A percentile compares a stretch with the other conserved stretches of the same genome.
These are phyloP conservation scores for Puccinia brachypodii DNA, from an alignment of 1,284 basidiomycete genomes.

Conservation along the genomic window DNA sequence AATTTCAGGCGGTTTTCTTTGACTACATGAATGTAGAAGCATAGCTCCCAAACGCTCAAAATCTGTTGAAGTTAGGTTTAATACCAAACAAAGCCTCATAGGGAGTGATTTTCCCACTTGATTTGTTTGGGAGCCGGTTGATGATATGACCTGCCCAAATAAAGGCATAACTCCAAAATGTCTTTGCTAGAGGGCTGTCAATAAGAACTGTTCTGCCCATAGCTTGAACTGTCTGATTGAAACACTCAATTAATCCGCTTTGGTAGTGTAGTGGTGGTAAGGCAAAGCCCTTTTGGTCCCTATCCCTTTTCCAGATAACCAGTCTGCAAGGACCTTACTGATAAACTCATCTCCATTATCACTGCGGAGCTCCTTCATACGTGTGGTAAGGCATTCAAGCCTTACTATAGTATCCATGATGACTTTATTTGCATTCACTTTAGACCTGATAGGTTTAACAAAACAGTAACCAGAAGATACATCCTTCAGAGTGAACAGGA, in stretches of 20 bases:
- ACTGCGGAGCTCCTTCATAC: neutral
- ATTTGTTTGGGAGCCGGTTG: slow-evolving; percentile 15
- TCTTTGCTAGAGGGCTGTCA: neutral
- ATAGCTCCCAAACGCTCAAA: slow-evolving; percentile 1
- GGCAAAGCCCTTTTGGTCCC: neutral
- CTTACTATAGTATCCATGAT: neutral
- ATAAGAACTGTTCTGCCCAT: slow-evolving; percentile 4
- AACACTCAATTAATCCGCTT: neutral
- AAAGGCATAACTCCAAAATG: slow-evolving; percentile 12
- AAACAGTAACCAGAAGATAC: neutral
- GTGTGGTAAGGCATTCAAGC: neutral
- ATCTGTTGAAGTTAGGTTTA: neutral
- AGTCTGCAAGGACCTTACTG: neutral
- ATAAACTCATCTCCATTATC: slow-evolving; percentile 16
- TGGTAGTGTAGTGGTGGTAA: slow-evolving; percentile 29
- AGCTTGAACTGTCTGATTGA: neutral
- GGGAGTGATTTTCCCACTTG: neutral
- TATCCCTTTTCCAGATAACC: neutral
- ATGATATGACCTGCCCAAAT: slow-evolving; percentile 4
- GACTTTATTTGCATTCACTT: neutral
- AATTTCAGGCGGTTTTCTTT: too few species aligned
- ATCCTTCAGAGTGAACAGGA: slow-evolving; percentile 1
- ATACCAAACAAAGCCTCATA: neutral
- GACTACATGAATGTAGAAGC: too few species aligned
- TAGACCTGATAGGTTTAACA: neutral